phyloP scores from a whole-genome alignment of 805 yeast species.

The Millerozyma miso region DNA sequence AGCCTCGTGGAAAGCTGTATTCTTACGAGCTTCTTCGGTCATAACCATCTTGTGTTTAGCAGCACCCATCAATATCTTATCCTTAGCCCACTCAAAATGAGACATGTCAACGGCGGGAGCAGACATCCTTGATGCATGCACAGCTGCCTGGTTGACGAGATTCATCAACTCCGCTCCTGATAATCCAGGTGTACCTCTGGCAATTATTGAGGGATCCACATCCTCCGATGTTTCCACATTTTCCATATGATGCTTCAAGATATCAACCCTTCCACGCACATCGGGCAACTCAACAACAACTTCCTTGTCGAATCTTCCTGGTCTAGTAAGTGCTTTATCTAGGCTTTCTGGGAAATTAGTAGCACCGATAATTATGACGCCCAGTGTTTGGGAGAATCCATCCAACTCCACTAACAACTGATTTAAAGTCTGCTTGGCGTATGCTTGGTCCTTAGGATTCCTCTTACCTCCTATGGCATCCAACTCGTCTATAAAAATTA shows the following conservation, averaged over 20 bases:
- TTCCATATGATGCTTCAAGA: slow-evolving; percentile 84
- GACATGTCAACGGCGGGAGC: slow-evolving; percentile 86
- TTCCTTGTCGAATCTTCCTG: slow-evolving; percentile 95
- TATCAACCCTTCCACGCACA: slow-evolving; percentile 94
- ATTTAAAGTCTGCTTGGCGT: slow-evolving; percentile 94
- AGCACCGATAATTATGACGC: slow-evolving; percentile 95
- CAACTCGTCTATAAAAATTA: slow-evolving; percentile 93
- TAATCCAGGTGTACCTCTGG: slow-evolving; percentile 96
- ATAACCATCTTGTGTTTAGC: slow-evolving; percentile 97
- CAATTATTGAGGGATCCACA: slow-evolving; percentile 85
- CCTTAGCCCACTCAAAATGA: slow-evolving; percentile 99
- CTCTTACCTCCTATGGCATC: slow-evolving; percentile 99
- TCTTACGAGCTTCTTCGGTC: slow-evolving; percentile 88
- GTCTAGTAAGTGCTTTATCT: slow-evolving; percentile 96
- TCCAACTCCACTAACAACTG: slow-evolving; percentile 94
- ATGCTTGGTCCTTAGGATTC: slow-evolving; percentile 96
- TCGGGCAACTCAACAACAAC: slow-evolving; percentile 96
- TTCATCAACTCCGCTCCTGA: slow-evolving; percentile 98
- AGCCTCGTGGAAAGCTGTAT: slow-evolving; percentile 98
- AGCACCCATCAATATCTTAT: slow-evolving; percentile 95
- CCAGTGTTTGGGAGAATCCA: slow-evolving; percentile 88
- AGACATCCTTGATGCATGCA: slow-evolving; percentile 88
- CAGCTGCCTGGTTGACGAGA: slow-evolving; percentile 96
- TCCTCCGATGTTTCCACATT: slow-evolving; percentile 81
- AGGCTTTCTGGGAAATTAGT: slow-evolving; percentile 96